Percentiles rank a stretch among this genome's conserved stretches.
Evolutionary conservation across 164 flowering plant genomes (phyloP).

Genomic region (Tinospora cordifolia): DNA sequence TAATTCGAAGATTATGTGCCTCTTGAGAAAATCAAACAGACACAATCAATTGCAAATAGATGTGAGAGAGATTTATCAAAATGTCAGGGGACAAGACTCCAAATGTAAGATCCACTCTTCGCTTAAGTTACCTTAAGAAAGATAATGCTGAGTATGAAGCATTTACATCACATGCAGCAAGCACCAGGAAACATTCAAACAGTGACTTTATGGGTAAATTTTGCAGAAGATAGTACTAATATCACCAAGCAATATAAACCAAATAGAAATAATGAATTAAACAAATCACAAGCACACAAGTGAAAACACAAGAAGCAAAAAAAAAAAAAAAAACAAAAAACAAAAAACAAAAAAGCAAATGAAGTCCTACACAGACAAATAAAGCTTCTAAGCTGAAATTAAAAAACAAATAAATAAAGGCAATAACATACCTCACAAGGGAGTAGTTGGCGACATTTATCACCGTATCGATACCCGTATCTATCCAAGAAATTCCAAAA

Average conservation of each 20-base stretch:
- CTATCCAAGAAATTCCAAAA: conserved; percentile 69
- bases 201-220: not conserved
- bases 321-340: too few relatives aligned
- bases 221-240: not conserved
- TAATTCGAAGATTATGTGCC: too few relatives aligned
- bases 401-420: conserved; percentile 1
- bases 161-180: not conserved
- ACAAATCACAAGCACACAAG: not conserved
- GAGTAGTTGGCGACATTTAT: conserved; percentile 52
- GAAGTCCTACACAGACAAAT: not conserved
- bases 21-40: too few relatives aligned
- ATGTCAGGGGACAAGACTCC: too few relatives aligned
- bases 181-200: not conserved
- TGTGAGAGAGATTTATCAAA: too few relatives aligned
- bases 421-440: conserved; percentile 62
- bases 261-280: not conserved
- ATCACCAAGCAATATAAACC: not conserved
- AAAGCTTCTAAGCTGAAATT: not conserved
- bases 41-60: too few relatives aligned
- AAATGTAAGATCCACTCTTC: not conserved
- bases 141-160: not conserved
- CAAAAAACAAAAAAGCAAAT: not conserved
- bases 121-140: not conserved
- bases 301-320: not conserved
- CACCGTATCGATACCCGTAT: conserved; percentile 73